Evolutionary conservation across 345 rosid species (phyloP).

Genomic region (Rhodamnia rubescens): DNA sequence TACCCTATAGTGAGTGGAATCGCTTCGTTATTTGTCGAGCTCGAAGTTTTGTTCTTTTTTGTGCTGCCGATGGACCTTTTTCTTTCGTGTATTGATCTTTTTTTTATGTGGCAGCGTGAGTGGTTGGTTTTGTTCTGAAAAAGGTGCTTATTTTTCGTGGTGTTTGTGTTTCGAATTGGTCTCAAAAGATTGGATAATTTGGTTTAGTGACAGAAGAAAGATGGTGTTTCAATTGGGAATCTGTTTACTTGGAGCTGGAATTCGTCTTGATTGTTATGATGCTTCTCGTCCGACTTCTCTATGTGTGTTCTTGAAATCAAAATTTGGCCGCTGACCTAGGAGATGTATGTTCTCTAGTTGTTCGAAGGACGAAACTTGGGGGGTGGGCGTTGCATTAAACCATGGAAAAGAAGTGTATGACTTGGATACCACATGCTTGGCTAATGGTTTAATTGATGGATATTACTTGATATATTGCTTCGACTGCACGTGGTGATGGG

Average conservation of each 20-base stretch:
- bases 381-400: background rate
- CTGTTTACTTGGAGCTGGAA: background rate
- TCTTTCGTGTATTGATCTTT: background rate
- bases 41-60: background rate
- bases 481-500: background rate
- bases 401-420: background rate
- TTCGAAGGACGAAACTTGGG: background rate
- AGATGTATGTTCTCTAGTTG: background rate
- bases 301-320: background rate
- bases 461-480: background rate
- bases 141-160: background rate
- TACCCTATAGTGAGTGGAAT: conserved; percentile 57
- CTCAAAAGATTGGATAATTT: background rate
- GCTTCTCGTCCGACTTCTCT: background rate
- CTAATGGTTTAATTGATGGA: background rate
- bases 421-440: background rate
- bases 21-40: background rate
- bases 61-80: background rate
- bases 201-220: background rate
- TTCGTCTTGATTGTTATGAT: background rate
- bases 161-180: background rate
- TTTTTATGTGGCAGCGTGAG: background rate
- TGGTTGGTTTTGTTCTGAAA: background rate
- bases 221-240: background rate
- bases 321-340: background rate